A percentile compares a stretch with the other conserved stretches of the same genome.
Evolutionary conservation across 2,329 filamentous ascomycete genomes (phyloP).

Genomic region (Chaetomiaceae sp.): DNA sequence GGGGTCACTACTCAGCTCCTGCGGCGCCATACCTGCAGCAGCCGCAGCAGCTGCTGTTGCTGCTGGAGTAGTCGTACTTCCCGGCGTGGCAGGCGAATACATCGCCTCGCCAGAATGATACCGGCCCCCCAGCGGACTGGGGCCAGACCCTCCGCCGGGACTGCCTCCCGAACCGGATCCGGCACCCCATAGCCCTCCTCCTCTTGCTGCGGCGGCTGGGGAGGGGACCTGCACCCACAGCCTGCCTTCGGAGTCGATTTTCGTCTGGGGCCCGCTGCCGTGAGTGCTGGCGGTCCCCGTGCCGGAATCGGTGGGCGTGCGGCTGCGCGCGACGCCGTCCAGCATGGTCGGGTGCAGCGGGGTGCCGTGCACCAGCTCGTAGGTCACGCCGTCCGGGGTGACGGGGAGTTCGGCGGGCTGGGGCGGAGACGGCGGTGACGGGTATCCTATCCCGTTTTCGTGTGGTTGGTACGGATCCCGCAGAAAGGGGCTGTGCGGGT

Average conservation of each 20-base stretch:
- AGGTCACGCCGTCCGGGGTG: conserved; percentile 12
- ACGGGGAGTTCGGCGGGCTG: conserved; percentile 14
- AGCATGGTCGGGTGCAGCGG: neutral
- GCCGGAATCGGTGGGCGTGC: neutral
- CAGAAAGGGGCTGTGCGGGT: conserved; percentile 7
- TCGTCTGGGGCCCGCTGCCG: conserved; percentile 13
- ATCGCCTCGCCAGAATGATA: neutral
- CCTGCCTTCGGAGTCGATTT: conserved; percentile 21
- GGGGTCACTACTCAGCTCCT: conserved; percentile 17
- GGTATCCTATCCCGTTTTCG: neutral
- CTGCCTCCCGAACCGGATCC: no score
- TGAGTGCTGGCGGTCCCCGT: neutral
- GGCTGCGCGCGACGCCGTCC: neutral
- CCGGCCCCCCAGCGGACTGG: neutral
- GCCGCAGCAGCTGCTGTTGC: neutral
- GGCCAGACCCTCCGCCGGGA: neutral
- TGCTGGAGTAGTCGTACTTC: neutral
- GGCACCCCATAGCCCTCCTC: no score
- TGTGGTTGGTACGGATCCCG: neutral
- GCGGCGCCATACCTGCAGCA: conserved; percentile 5
- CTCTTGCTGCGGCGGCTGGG: neutral
- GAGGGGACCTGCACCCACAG: conserved; percentile 25
- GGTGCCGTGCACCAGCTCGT: conserved; percentile 11
- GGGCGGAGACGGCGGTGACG: neutral
- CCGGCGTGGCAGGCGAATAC: neutral